Evolutionary conservation across 164 flowering plant genomes (phyloP), one percentile per base, ranked within the genome.

Genomic region (Aristolochia fimbriata): DNA sequence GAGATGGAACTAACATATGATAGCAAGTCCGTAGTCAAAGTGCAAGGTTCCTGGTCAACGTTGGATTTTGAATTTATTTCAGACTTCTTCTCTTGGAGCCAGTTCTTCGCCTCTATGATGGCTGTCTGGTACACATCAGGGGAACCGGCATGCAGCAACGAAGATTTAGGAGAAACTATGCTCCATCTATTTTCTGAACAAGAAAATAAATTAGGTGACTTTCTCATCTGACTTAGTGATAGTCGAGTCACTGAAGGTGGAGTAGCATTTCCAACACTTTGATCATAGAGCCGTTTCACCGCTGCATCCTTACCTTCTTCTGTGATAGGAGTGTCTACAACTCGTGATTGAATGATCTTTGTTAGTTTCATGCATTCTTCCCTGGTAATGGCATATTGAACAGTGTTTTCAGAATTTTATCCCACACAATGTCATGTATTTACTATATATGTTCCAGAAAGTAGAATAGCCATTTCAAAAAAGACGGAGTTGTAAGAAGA

Each of bases 101-200:
- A 87, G 66, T 76, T 85, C 67, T 70, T 83, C 20, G 95, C 92
- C 74, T 87, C 90, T 74, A 73, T 74, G 47, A 84, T 71, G 68
- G 89, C 87, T 61, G 78, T 51, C 60, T 67, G 67, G 30, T 62
- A 60, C 15, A 63, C 52, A 72, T 74, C 74, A 55, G 72, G 64
- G 17, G 58, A 54, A 47, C 52, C 65, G 51, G 55, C 65, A 68
- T 67, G 53, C 6, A 33, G 48, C 23, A 47, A 25, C 50, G 56
- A 48, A 45, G 68, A 50, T 13, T 62, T 46, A 22, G 67, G 71
- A 72, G 74, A 58, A 68, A 70, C n/a, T 59, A 25, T 47, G 47
- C 43, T 43, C 62, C 57, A 33, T 33, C 51, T 58, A 48, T 51
- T 21, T 48, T 51, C 65, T 47, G 65, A 31, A 63, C 6, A 64